A percentile compares a stretch with the other conserved stretches of the same genome.
Conservation (phyloP, 176 grass and related monocot genomes). For the Carex parvula region DNA sequence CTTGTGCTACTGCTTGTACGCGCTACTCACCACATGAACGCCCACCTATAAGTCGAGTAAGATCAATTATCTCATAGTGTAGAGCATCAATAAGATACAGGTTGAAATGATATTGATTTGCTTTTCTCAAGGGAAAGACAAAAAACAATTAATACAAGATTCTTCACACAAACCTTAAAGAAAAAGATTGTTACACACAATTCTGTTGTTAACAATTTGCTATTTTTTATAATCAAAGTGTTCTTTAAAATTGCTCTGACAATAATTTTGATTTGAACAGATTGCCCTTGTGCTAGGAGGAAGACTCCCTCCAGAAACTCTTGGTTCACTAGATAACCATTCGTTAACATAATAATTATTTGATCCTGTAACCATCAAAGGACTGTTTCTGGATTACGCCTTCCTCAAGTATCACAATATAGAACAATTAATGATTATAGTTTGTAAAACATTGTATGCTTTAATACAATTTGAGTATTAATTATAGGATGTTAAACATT, state of each 20-base stretch:
- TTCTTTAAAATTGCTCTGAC: neutral
- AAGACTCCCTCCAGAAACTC: neutral
- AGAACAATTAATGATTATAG: neutral
- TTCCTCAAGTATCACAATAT: neutral
- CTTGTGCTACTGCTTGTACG: neutral
- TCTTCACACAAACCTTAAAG: neutral
- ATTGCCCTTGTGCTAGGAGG: slow-evolving; percentile 11
- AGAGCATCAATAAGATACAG: neutral
- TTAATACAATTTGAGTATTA: neutral
- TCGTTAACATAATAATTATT: neutral
- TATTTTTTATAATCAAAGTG: neutral
- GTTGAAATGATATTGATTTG: neutral
- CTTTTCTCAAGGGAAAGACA: neutral
- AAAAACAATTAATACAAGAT: neutral
- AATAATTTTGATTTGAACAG: slow-evolving; percentile 2
- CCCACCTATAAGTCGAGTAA: slow-evolving; percentile 9
- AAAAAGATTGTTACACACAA: neutral
- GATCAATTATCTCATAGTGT: neutral
- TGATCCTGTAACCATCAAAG: neutral
- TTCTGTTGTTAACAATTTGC: neutral
- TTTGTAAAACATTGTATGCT: neutral
- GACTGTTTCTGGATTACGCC: neutral
- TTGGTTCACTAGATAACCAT: neutral
- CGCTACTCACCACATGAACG: neutral
- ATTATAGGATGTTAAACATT: neutral